Conservation (phyloP, 108 stramenopile genomes). For the Nitzschia sp. region DNA sequence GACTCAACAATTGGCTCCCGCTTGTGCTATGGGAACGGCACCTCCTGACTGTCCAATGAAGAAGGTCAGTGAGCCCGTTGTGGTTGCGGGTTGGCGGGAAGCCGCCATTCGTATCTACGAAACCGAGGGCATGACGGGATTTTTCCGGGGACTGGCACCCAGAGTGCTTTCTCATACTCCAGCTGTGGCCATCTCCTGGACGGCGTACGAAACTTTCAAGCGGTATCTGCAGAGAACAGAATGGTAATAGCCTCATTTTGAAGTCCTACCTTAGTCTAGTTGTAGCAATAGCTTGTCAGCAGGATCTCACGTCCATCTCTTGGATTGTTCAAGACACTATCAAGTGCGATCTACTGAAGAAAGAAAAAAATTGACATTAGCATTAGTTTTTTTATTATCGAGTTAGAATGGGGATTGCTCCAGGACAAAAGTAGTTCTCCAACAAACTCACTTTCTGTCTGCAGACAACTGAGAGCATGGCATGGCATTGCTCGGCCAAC, state of each 20-base stretch:
- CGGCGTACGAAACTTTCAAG: constrained; percentile 93
- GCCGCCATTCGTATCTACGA: constrained; percentile 79
- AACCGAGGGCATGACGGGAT: constrained; percentile 85
- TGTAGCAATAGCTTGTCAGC: no score
- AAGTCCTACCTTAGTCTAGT: no score
- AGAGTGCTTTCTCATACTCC: constrained; percentile 90
- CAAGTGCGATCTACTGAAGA: no score
- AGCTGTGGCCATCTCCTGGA: constrained; percentile 97
- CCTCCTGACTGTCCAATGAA: constrained; percentile 22
- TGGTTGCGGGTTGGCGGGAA: constrained; percentile 50
- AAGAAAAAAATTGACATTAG: no score
- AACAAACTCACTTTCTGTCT: background rate
- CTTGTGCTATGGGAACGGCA: constrained; percentile 15
- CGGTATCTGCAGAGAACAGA: constrained; percentile 45
- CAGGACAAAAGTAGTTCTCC: background rate
- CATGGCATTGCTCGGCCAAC: background rate
- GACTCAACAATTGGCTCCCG: constrained; percentile 59
- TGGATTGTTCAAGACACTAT: no score
- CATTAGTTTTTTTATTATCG: no score
- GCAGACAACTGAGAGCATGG: background rate
- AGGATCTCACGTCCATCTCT: no score
- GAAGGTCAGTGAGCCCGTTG: constrained; percentile 36
- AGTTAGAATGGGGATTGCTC: no score
- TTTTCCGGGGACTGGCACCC: constrained; percentile 86
- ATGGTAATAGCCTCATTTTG: background rate